phyloP scores from a whole-genome alignment of 306 rosid species.

The Cucurbita pepo region DNA sequence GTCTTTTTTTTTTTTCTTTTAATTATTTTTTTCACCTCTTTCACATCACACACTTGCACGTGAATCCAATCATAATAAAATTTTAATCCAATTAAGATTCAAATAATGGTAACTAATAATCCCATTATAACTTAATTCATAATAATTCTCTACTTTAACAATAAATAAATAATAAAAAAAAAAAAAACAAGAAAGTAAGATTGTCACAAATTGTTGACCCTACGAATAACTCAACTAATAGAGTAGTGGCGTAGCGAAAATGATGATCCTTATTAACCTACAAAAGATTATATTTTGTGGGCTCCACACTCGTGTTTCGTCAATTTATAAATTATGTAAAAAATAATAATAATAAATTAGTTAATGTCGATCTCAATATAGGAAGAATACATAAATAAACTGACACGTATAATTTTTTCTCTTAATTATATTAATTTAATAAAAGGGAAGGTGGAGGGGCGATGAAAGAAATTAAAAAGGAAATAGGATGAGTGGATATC shows the following conservation, averaged over 20 bases:
- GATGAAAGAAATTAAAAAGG: background rate
- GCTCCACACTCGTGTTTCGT: background rate
- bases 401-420: no score
- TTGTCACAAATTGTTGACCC: background rate
- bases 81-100: no score
- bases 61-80: background rate
- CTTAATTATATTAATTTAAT: no score
- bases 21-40: background rate
- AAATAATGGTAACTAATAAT: no score
- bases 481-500: slow-evolving; percentile 11
- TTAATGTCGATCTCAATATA: no score
- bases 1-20: background rate
- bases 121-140: no score
- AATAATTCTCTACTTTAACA: no score
- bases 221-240: background rate
- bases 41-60: background rate
- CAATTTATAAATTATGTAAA: background rate
- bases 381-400: no score
- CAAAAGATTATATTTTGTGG: background rate
- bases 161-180: no score
- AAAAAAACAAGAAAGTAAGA: no score
- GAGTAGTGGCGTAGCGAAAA: background rate
- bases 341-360: background rate
- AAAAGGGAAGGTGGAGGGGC: background rate
- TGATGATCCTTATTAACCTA: background rate